Evolutionary conservation across 1,139 yeast species (phyloP), one percentile per base, ranked within the genome.

Genomic region (Scheffersomyces stambukii): DNA sequence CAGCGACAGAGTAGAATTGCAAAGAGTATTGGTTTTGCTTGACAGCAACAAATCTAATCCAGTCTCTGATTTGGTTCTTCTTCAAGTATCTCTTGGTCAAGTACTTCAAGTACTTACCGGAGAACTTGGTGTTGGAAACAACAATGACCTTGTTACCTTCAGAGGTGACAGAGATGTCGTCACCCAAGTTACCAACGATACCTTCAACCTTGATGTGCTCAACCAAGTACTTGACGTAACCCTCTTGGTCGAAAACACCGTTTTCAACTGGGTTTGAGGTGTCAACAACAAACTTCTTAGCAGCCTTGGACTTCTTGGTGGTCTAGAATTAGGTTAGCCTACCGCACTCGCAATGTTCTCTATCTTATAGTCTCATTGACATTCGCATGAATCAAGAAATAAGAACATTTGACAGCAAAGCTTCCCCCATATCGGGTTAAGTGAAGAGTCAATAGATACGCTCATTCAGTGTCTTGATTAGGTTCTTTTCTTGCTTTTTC

Each of bases 91-190:
- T 89, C 88, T 91, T 91, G 63, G 97, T 85, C 68, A 91, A 78
- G 91, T 89, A 91, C 79, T 91, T 91, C 70, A 88, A 83, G 95
- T 91, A 91, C 77, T 93, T 91, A 75, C 99, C 99, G 54, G 97
- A 88, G 91, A 93, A 91, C 75, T 86, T 82, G 71, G 94, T 72
- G 73, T 82, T 77, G 50, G 97, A 75, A 50, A 82, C 88, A 70
- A 88, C 82, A 57, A 91, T 81, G 61, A 85, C 88, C 72, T 79
- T 77, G 69, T 76, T 74, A 57, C 84, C 86, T 64, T 86, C 94
- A 58, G 79, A 72, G 59, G 89, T 71, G 53, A 91, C 88, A 45
- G 91, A 73, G 76, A 93, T 80, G 61, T 81, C 84, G 64, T 86
- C 93, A 72, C 95, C 96, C 64, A 93, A 83, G 88, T 88, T 84